Base-by-base conservation (phyloP, 371 early-diverging fungal species). In the Mucor irregularis region DNA sequence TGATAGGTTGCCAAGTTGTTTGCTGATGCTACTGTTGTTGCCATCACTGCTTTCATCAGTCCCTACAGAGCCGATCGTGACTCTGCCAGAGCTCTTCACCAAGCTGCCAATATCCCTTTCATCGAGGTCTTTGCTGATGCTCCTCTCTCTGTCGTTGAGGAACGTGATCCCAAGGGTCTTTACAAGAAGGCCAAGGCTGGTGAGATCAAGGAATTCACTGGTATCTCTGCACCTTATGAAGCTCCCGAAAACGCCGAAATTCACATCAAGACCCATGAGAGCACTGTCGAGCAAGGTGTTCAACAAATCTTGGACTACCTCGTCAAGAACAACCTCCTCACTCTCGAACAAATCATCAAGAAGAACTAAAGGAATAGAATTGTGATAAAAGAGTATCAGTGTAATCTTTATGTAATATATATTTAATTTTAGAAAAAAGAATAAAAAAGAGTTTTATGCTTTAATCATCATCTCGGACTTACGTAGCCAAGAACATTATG, bases 111-210 rank as follows among this genome's bases (percentile, higher is more conserved):
- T 22, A 82, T 93, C 49, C 88, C 89, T 4, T 93, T 93, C 61
- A 64, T 93, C 49, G 93, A 93, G 71, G 84, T 94, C 19, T 92
- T 62, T 76, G 92, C 90, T 11, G 95, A 96, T 72, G 91, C 89
- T 21, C 92, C 95, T 13, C 64, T 96, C 26, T 83, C 84, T 25
- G 91, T 95, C 22, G 95, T 90, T 30, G 95, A 96, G 72, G 69
- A 85, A 58, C 86, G 96, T 31, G 96, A 96, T 69, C 96, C 96
- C 39, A 96, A 96, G 80, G 96, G 96, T 4, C 80, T 96, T 29
- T 96, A 96, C 84, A 91, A 94, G 79, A 95, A 93, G 80, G 96
- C 96, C 19, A 87, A 90, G 68, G 88, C 88, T 29, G 96, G 95
- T 19, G 86, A 90, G 68, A 94, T 96, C 68, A 94, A 94, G 71